Percentiles rank a stretch among this genome's conserved stretches.
Conservation (phyloP, 805 yeast species). For the Kodamaea kakaduensis region DNA sequence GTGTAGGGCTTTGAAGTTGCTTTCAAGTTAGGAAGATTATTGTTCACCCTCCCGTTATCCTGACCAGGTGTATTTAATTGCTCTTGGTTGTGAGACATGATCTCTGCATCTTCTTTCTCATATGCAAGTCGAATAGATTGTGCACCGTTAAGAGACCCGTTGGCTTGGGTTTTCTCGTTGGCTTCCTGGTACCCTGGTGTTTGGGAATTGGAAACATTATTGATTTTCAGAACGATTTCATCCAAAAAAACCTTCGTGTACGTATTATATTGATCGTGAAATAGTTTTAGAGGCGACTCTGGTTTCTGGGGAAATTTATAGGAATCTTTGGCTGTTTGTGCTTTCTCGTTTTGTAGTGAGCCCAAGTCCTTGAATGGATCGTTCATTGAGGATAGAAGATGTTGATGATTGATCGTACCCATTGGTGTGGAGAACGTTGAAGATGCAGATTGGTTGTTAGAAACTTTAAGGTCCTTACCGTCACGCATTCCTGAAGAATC, state of each 20-base stretch:
- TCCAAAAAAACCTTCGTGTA: conserved; percentile 34
- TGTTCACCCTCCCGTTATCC: no score
- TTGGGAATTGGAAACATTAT: conserved; percentile 14
- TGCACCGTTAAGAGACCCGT: no score
- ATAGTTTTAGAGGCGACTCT: conserved; percentile 41
- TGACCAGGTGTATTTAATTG: no score
- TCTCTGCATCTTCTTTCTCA: conserved; percentile 1
- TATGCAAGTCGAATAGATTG: no score
- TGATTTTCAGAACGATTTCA: conserved; percentile 24
- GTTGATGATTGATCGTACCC: conserved; percentile 17
- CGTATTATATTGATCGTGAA: conserved; percentile 37
- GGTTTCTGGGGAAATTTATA: conserved; percentile 22
- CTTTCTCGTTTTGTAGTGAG: conserved; percentile 22
- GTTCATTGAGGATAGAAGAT: conserved; percentile 3
- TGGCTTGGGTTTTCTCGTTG: conserved; percentile 1
- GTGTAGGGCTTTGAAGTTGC: conserved; percentile 32
- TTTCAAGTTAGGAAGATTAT: conserved; percentile 24
- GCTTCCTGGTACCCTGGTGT: conserved; percentile 9
- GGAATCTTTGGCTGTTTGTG: conserved; percentile 17
- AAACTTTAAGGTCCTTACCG: conserved; percentile 7
- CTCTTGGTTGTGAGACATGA: no score
- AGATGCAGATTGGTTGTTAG: conserved; percentile 22
- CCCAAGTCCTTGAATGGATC: conserved; percentile 13
- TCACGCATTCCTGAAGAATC: conserved; percentile 14
- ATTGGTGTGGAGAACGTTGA: conserved; percentile 39